Conservation (phyloP, 2,329 filamentous ascomycete species). For the Hymenoscyphus fructigenus region DNA sequence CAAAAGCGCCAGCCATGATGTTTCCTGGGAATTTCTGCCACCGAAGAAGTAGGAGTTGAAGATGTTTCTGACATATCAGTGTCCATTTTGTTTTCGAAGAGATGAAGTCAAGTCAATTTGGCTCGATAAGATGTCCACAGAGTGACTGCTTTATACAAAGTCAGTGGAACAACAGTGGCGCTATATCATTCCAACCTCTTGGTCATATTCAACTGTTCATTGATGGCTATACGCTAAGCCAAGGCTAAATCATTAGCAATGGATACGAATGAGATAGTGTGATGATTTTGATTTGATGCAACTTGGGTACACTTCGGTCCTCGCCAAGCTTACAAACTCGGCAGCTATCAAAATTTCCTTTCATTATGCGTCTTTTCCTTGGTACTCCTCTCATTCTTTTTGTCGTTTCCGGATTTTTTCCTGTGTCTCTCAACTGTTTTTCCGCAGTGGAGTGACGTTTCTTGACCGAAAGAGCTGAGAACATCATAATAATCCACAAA, state of each 20-base stretch:
- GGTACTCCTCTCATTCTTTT: background rate
- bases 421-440: background rate
- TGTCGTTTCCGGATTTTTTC: background rate
- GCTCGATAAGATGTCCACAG: background rate
- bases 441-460: background rate
- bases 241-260: background rate
- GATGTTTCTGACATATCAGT: constrained; percentile 3
- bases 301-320: background rate
- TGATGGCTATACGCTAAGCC: background rate
- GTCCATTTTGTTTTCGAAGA: background rate
- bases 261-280: background rate
- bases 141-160: background rate
- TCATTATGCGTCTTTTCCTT: background rate
- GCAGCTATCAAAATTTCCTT: background rate
- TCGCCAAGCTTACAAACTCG: background rate
- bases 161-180: background rate
- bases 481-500: background rate
- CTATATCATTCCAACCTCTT: background rate
- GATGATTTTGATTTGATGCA: constrained; percentile 1
- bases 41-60: background rate
- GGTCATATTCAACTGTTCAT: background rate
- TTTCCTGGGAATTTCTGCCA: background rate
- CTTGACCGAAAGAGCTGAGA: background rate
- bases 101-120: constrained; percentile 1
- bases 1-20: constrained; percentile 1